Evolutionary conservation across 2,329 filamentous ascomycete species (phyloP).

Genomic region (Alternaria sp.): DNA sequence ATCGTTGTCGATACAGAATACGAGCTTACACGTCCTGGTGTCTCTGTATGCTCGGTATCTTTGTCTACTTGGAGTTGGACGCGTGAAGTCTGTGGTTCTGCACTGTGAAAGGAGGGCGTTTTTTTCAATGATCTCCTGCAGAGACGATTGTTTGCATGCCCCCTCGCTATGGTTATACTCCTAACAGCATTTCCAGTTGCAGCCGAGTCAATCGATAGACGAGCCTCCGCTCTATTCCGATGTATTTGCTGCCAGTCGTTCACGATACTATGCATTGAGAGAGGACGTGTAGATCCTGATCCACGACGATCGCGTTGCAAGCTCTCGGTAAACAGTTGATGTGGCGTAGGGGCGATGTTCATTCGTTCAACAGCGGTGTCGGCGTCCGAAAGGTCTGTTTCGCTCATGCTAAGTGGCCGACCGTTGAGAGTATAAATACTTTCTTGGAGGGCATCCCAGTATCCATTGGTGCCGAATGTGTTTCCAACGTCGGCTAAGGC

Average conservation of each 20-base stretch:
- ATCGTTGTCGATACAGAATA: background rate
- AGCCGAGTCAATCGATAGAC: constrained; percentile 20
- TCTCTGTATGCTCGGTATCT: background rate
- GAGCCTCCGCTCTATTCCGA: constrained; percentile 14
- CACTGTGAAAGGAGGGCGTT: constrained; percentile 7
- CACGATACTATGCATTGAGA: constrained; percentile 9
- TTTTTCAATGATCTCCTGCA: constrained; percentile 8
- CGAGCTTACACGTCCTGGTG: background rate
- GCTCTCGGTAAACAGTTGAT: constrained; percentile 5
- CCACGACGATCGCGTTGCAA: constrained; percentile 13
- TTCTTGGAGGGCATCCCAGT: constrained; percentile 12
- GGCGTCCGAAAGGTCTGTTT: constrained; percentile 19
- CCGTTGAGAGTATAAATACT: constrained; percentile 5
- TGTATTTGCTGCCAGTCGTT: constrained; percentile 19
- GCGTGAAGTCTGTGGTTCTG: constrained; percentile 5
- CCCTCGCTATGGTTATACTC: constrained; percentile 8
- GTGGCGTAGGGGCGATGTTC: constrained; percentile 11
- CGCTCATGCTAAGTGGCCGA: constrained; percentile 22
- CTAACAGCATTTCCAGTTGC: constrained; percentile 13
- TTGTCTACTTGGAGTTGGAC: constrained; percentile 5
- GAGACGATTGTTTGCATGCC: constrained; percentile 12
- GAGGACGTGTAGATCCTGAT: constrained; percentile 18
- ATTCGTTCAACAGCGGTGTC: constrained; percentile 18
- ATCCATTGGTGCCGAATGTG: constrained; percentile 5
- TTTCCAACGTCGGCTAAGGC: constrained; percentile 12